Evolutionary conservation across 306 rosid species (phyloP).

Genomic region (Alnus rubra): DNA sequence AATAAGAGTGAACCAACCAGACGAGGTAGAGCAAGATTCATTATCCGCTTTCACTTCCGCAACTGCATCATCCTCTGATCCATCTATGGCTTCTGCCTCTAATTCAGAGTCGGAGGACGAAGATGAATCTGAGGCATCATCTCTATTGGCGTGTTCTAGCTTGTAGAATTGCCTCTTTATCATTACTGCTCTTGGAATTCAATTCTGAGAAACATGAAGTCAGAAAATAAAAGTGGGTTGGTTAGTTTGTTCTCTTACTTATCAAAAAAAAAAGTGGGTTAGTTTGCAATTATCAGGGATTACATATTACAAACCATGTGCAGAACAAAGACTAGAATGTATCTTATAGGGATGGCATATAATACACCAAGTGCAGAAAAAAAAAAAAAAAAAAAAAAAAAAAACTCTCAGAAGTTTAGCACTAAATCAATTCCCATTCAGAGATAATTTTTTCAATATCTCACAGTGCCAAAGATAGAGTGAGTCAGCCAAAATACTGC

Average conservation of each 20-base stretch:
- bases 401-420: no score
- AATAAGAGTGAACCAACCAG: slow-evolving; percentile 49
- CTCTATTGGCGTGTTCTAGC: slow-evolving; percentile 63
- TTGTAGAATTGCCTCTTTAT: slow-evolving; percentile 79
- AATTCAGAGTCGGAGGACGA: slow-evolving; percentile 58
- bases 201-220: slow-evolving; percentile 18
- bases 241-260: no score
- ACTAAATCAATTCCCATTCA: no score
- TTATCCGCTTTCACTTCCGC: slow-evolving; percentile 32
- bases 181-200: slow-evolving; percentile 36
- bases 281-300: not conserved
- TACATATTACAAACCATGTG: not conserved
- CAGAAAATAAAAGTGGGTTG: not conserved
- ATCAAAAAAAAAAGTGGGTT: not conserved
- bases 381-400: no score
- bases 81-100: slow-evolving; percentile 39
- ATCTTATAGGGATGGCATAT: not conserved
- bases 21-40: slow-evolving; percentile 57
- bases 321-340: not conserved
- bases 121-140: slow-evolving; percentile 58
- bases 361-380: not conserved
- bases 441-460: no score
- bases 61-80: slow-evolving; percentile 39
- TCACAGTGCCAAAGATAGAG: no score
- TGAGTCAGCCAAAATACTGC: no score